These are phyloP conservation scores for Purpureocillium takamizusanense DNA, from an alignment of 2,329 filamentous ascomycete genomes.

Conservation along the genomic window DNA sequence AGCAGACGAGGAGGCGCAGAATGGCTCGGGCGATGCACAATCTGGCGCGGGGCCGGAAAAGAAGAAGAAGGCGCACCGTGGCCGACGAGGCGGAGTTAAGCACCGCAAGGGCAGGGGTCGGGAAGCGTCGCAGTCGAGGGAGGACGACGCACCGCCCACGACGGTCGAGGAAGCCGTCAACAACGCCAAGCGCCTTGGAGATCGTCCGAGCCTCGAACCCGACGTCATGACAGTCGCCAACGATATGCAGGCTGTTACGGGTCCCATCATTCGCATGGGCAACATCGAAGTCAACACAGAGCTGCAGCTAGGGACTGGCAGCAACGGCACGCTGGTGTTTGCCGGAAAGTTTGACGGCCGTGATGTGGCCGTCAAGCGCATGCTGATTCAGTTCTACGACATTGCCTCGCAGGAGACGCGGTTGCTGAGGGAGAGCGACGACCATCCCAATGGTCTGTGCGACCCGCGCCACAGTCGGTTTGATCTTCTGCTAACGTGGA, in stretches of 20 bases:
- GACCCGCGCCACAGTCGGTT: background rate
- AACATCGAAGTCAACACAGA: slow-evolving; percentile 57
- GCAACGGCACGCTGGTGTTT: slow-evolving; percentile 95
- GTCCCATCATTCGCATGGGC: slow-evolving; percentile 51
- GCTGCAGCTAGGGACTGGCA: slow-evolving; percentile 64
- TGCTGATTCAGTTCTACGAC: slow-evolving; percentile 93
- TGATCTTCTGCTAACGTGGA: slow-evolving; percentile 2
- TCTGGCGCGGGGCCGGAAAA: slow-evolving; percentile 29
- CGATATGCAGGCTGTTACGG: slow-evolving; percentile 51
- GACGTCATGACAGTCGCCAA: slow-evolving; percentile 50
- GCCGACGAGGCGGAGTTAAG: slow-evolving; percentile 62
- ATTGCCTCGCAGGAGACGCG: slow-evolving; percentile 92
- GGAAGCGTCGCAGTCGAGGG: slow-evolving; percentile 39
- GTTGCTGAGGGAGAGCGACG: slow-evolving; percentile 83
- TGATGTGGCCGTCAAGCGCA: slow-evolving; percentile 90
- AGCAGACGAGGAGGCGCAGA: background rate
- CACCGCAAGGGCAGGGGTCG: slow-evolving; percentile 51
- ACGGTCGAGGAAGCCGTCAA: slow-evolving; percentile 55
- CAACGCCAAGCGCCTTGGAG: slow-evolving; percentile 49
- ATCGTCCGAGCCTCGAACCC: slow-evolving; percentile 45
- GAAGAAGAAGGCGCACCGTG: slow-evolving; percentile 62
- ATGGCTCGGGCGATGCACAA: background rate
- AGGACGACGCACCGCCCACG: slow-evolving; percentile 32
- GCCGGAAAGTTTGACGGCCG: slow-evolving; percentile 90
- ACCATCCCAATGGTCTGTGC: slow-evolving; percentile 69